Conservation (phyloP, 768 basidiomycete genomes). For the Pulveroboletus ravenelii region DNA sequence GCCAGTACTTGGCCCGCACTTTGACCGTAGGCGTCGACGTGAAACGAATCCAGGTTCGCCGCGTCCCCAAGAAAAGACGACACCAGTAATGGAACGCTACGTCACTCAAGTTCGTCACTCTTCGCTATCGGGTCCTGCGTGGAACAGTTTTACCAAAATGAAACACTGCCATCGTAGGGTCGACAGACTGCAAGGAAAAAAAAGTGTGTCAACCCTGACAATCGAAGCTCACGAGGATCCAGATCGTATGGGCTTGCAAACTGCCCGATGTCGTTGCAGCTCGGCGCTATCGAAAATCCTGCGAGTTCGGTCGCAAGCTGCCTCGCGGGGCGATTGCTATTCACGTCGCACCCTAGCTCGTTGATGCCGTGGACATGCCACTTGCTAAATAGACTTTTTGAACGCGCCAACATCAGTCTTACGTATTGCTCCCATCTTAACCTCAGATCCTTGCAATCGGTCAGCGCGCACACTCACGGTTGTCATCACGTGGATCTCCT, state of each 20-base stretch:
- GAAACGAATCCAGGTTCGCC: neutral
- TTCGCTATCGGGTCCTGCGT: neutral
- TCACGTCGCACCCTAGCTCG: too few relatives aligned
- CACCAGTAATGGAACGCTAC: neutral
- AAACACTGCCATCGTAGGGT: neutral
- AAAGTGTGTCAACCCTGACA: neutral
- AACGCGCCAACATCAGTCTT: neutral
- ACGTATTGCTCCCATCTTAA: neutral
- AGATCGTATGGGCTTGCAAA: neutral
- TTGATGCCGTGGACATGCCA: neutral
- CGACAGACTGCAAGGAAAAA: neutral
- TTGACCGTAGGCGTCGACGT: neutral
- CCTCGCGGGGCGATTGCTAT: too few relatives aligned
- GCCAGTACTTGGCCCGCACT: too few relatives aligned
- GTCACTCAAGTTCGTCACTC: neutral
- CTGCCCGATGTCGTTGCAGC: neutral
- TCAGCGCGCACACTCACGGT: neutral
- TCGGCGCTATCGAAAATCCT: neutral
- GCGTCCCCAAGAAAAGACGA: neutral
- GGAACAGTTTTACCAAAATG: neutral
- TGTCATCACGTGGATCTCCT: neutral
- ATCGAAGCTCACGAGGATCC: neutral
- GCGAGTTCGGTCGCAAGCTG: too few relatives aligned
- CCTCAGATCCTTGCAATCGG: neutral
- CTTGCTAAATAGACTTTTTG: neutral